Base-by-base conservation (phyloP, 345 rosid genomes). In the Populus nigra region DNA sequence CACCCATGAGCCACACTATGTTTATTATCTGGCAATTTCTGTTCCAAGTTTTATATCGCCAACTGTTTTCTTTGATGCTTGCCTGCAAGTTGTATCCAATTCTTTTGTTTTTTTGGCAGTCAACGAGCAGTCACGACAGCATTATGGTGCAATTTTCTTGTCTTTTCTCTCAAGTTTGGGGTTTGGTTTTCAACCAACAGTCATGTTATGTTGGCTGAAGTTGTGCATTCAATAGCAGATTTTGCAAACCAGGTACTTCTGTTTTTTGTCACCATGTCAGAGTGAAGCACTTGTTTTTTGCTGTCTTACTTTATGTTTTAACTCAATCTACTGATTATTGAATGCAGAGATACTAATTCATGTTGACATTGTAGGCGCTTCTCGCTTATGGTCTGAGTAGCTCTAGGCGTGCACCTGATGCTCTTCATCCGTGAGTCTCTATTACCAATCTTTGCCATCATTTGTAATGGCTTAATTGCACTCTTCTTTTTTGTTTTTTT, bases 341-440 rank as follows among this genome's bases (percentile, higher is more conserved):
- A 81, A 72, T 80, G 80, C 63, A 68, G 81, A 80, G 85, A 76
- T 85, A 68, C 88, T 90, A 77, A 88, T 84, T 45, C 61, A 68
- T 85, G 73, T 86, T 81, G 73, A 79, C 80, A 82, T 80, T 87
- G 73, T 85, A 96, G 99, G 97, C 86, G 6, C 94, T 96, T 87
- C 96, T 96, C 82, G 97, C 98, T 85, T 96, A 93, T 88, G 99
- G 98, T 69, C 84, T 96, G 83, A 87, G 88, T 85, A 96, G 99
- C 86, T 96, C 99, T 83, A 93, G 96, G 81, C 99, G 97, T 67
- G 99, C 97, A 50, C 99, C 98, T 10, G 99, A 96, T 88, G 98
- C 98, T 75, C 82, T 96, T 81, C 99, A 96, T 82, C 98, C 97
- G 99, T 96, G 84, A 87, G 97, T 87, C 72, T 80, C 70, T 39